Evolutionary conservation across 495 filamentous ascomycete species (phyloP).

Genomic region (Neurospora hispaniola): DNA sequence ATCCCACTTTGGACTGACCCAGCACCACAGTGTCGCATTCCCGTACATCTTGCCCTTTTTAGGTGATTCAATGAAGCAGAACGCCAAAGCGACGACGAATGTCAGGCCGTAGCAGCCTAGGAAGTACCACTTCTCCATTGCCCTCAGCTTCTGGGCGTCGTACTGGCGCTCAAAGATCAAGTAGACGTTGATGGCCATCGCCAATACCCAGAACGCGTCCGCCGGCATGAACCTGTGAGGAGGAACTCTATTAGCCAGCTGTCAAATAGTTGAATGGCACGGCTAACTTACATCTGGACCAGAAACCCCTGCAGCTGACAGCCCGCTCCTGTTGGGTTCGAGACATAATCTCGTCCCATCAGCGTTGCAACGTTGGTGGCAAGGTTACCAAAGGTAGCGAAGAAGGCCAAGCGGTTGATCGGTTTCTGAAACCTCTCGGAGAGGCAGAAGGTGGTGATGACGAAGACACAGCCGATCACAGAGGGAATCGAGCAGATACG

Average conservation of each 20-base stretch:
- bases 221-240: conserved; percentile 60
- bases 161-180: conserved; percentile 75
- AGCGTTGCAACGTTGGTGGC: conserved; percentile 71
- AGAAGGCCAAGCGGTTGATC: conserved; percentile 84
- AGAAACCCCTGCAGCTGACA: conserved; percentile 74
- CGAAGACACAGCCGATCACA: conserved; percentile 59
- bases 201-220: conserved; percentile 70
- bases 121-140: conserved; percentile 63
- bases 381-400: conserved; percentile 75
- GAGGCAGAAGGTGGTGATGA: conserved; percentile 58
- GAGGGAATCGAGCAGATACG: conserved; percentile 60
- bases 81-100: conserved; percentile 57
- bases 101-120: conserved; percentile 67
- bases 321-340: conserved; percentile 35
- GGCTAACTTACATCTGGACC: conserved; percentile 51
- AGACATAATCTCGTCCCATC: conserved; percentile 51
- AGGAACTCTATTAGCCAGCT: neutral
- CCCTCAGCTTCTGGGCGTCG: conserved; percentile 53
- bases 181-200: conserved; percentile 84
- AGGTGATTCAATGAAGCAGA: conserved; percentile 48
- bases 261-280: neutral
- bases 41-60: conserved; percentile 55
- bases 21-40: conserved; percentile 77
- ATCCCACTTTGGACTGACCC: conserved; percentile 57
- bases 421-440: conserved; percentile 58